phyloP scores from a whole-genome alignment of 257 asterid species.

The Capsicum baccatum region DNA sequence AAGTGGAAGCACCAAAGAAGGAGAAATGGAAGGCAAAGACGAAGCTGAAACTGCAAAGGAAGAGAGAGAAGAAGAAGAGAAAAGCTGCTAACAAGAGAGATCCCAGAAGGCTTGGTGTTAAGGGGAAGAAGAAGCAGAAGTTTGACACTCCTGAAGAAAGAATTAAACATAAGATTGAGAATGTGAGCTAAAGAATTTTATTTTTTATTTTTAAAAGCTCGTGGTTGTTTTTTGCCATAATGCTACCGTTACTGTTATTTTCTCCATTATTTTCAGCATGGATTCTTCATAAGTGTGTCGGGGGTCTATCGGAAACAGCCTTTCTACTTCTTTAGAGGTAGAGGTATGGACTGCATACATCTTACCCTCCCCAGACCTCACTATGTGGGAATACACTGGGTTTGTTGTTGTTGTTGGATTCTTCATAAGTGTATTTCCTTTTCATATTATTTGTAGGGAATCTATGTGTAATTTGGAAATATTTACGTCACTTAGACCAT shows the following conservation, averaged over 20 bases:
- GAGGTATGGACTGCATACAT: too few species aligned
- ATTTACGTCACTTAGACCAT: too few species aligned
- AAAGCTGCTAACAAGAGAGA: slow-evolving; percentile 83
- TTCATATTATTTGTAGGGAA: too few species aligned
- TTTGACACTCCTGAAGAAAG: slow-evolving; percentile 83
- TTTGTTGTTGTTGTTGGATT: too few species aligned
- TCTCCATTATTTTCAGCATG: too few species aligned
- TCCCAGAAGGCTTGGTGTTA: slow-evolving; percentile 74
- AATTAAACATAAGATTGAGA: slow-evolving; percentile 74
- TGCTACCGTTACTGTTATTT: background rate
- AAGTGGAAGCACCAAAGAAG: slow-evolving; percentile 78
- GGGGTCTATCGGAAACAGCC: too few species aligned
- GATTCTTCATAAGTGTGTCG: too few species aligned
- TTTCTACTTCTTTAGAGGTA: too few species aligned
- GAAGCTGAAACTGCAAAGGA: slow-evolving; percentile 65
- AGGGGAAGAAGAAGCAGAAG: slow-evolving; percentile 64
- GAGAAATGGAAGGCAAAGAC: slow-evolving; percentile 84
- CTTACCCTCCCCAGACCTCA: too few species aligned
- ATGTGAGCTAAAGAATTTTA: slow-evolving; percentile 32
- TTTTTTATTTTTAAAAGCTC: background rate
- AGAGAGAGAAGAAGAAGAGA: slow-evolving; percentile 57
- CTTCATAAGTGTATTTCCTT: too few species aligned
- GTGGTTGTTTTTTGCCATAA: background rate
- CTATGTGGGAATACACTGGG: too few species aligned
- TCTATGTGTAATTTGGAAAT: too few species aligned